Evolutionary conservation across 177 flowering plant species (phyloP), one percentile per base, ranked within the genome.

Genomic region (Tripterygium wilfordii): DNA sequence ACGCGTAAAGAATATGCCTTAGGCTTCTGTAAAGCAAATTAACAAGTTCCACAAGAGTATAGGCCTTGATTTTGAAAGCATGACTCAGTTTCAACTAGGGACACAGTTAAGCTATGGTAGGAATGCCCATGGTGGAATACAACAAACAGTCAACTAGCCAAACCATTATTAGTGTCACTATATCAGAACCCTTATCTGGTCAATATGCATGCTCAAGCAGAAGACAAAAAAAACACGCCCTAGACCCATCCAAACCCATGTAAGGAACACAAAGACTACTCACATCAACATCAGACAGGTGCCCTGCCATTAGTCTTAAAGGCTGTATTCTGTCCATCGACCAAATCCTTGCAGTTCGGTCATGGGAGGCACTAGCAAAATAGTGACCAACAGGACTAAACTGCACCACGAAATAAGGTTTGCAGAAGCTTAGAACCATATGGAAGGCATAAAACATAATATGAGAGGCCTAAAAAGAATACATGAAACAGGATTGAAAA

Each of bases 261-360:
- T 4, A 24, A 2, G 5, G 8, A 25, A 42, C 1, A 10, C 1
- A 23, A 12, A 23, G 18, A 17, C 2, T 31, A 65, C 96, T 78
- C 60, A 92, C 98, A 79, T 94, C 99, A 33, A 94, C 97, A 76
- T 94, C 99, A 62, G 99, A 94, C 53, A 94, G 63, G 65, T 94
- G 99, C 19, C 99, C 99, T 25, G 97, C 97, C 86, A 87, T 67
- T 65, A 94, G 85, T 42, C 97, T 74, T 31, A 94, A 47, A 54
- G 99, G 99, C 49, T 83, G 94, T 60, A 94, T 75, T 65, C 95
- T 80, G 60, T 94, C 99, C 90, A 94, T 76, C 21, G 97, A 83
- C 99, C 99, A 94, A 58, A 94, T 70, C 63, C 95, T 81, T 54
- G 97, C 97, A 7, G 99, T 94, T 35, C 99, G 79, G 57, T 94